These are phyloP conservation scores for Aspergillus hancockii DNA, from an alignment of 495 filamentous ascomycete species.

Conservation along the genomic window DNA sequence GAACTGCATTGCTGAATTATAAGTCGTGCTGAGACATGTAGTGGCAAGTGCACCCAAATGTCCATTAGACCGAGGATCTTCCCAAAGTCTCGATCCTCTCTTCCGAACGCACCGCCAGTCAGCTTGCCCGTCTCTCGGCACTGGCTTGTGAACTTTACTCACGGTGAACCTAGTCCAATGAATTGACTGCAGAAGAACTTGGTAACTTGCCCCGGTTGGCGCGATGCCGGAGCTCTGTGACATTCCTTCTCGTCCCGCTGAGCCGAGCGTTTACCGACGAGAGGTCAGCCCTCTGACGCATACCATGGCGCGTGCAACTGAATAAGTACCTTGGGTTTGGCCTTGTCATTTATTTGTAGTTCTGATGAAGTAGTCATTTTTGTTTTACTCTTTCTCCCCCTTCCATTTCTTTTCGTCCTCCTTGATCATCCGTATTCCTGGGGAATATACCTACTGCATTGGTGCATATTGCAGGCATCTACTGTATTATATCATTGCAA, in stretches of 20 bases:
- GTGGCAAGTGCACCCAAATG: slow-evolving; percentile 10
- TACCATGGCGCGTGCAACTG: slow-evolving; percentile 24
- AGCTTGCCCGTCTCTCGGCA: slow-evolving; percentile 31
- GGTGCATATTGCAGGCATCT: slow-evolving; percentile 4
- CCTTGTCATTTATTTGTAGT: slow-evolving; percentile 35
- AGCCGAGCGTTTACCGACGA: slow-evolving; percentile 50
- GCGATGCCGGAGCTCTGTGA: slow-evolving; percentile 17
- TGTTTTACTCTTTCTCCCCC: slow-evolving; percentile 4
- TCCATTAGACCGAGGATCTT: slow-evolving; percentile 49
- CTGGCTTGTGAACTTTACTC: slow-evolving; percentile 33
- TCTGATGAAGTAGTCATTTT: neutral
- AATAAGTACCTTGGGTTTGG: slow-evolving; percentile 39
- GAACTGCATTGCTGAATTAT: slow-evolving; percentile 7
- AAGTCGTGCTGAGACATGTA: slow-evolving; percentile 5
- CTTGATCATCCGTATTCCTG: slow-evolving; percentile 9
- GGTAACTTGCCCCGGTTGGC: slow-evolving; percentile 20
- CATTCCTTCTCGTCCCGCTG: slow-evolving; percentile 37
- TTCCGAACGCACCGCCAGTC: slow-evolving; percentile 38
- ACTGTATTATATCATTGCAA: slow-evolving; percentile 13
- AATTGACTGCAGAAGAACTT: slow-evolving; percentile 14
- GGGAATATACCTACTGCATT: neutral
- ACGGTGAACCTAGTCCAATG: slow-evolving; percentile 18
- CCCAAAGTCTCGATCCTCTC: slow-evolving; percentile 39
- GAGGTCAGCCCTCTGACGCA: slow-evolving; percentile 33
- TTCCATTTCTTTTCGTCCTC: slow-evolving; percentile 12